These are phyloP conservation scores for Plasmodium vivax DNA, from an alignment of 169 alveolate species.

Conservation along the genomic window DNA sequence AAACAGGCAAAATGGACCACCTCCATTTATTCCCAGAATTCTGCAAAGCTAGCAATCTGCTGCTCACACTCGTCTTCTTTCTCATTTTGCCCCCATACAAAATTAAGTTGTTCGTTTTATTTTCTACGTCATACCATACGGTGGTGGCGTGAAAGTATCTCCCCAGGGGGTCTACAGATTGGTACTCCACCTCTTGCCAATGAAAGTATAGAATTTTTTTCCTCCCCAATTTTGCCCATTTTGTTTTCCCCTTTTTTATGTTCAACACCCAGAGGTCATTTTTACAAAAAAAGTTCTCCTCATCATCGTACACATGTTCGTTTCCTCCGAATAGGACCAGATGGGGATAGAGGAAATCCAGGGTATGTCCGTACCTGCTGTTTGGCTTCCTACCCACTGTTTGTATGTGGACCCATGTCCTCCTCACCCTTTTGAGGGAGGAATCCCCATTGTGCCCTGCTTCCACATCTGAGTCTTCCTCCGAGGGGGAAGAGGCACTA, in stretches of 20 bases:
- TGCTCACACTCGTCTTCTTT: neutral
- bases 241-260: slow-evolving; percentile 35
- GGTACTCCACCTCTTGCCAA: slow-evolving; percentile 64
- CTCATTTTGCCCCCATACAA: slow-evolving; percentile 75
- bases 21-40: slow-evolving; percentile 26
- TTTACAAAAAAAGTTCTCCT: slow-evolving; percentile 23
- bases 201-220: slow-evolving; percentile 1
- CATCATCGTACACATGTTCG: slow-evolving; percentile 59
- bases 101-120: slow-evolving; percentile 38
- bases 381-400: slow-evolving; percentile 39
- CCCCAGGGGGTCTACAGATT: slow-evolving; percentile 32
- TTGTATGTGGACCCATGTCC: slow-evolving; percentile 53
- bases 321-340: slow-evolving; percentile 68
- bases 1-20: slow-evolving; percentile 65
- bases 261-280: slow-evolving; percentile 71
- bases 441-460: neutral
- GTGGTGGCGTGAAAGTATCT: slow-evolving; percentile 67
- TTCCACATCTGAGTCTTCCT: neutral
- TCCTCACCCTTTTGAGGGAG: neutral
- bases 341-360: slow-evolving; percentile 68
- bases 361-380: slow-evolving; percentile 67
- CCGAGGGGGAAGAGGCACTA: neutral
- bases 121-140: slow-evolving; percentile 68
- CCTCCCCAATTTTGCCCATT: neutral
- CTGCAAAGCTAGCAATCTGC: slow-evolving; percentile 31